Evolutionary conservation across 108 stramenopile genomes (phyloP), one percentile per base, ranked within the genome.

Genomic region (Fistulifera pelliculosa): DNA sequence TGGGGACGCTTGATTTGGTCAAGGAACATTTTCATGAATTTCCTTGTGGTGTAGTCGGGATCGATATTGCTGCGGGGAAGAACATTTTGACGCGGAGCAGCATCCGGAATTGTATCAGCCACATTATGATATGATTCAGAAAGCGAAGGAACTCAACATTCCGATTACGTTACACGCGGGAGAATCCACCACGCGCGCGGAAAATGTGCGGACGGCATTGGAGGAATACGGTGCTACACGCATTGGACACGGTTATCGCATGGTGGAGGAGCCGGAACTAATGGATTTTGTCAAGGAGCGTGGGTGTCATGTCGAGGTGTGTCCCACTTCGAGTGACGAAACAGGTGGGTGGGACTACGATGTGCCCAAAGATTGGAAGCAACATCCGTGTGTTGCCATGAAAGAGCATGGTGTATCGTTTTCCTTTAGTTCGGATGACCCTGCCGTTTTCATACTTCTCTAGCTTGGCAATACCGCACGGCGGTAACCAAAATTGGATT

Each of bases 61-160:
- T 85, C 0, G 83, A 85, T 53, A 73, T 85, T 68, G 83, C 83
- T 2, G 79, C 83, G 21, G 83, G 83, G 83, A 85, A 48, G 68
- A 72, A 35, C 83, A 85, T 62, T 85, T 81, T 60, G 63, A 76
- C 47, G 21, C 35, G 38, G 67, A 62, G 12, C 49, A 50, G 17
- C 48, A 62, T 40, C 54, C 71, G 0, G 41, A 76, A 13, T 60
- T 76, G 16, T 60, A 74, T 27, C 16, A 73, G 38, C 66, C 70
- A 5, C 80, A 85, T 57, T 58, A 50, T 8, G 56, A 71, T 11
- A 77, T 80, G 54, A 63, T 79, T 41, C 60, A 65, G 54, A 70
- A 54, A 19, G 83, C 83, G 0, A 19, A 68, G 62, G 50, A 76
- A 18, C 63, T 74, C 52, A 59, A 60, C 16, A 60, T 80, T 41